Base-by-base conservation (phyloP, 2,329 filamentous ascomycete species). In the Talaromyces sp. region DNA sequence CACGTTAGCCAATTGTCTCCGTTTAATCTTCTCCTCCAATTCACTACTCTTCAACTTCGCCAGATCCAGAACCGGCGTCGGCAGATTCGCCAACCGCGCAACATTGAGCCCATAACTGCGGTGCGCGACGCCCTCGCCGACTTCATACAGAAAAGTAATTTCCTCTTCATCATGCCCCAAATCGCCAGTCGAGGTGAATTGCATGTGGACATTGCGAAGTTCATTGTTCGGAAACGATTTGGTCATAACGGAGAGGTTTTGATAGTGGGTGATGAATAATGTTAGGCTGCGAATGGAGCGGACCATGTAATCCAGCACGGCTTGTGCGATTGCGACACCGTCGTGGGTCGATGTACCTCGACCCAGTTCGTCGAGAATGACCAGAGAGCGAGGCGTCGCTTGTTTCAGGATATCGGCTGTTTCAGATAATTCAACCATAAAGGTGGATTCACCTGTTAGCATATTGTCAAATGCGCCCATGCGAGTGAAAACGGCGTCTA, bases 381-480 rank as follows among this genome's bases (percentile, higher is more conserved):
- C 88, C 6, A 99, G 82, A 45, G 85, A 90, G 46, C 90, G 85
- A 0, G 89, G 85, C 0, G 91, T 94, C 0, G 93, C 94, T 67
- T 90, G 84, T 69, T 94, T 93, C 22, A 99, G 81, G 65, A 99
- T 97, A 61, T 91, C 86, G 1, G 89, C 86, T 1, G 94, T 97
- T 73, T 99, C 94, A 36, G 87, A 91, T 2, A 99, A 84, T 71
- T 99, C 94, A 56, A 99, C 92, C 91, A 97, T 97, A 77, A 99
- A 99, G 11, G 94, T 99, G 22, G 85, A 89, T 75, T 99, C 94
- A 66, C 91, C 91, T 4, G 90, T 89, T 71, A 97, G 89, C 77
- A 99, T 90, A 70, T 97, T 97, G 75, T 99, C 94, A 65, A 89
- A 89, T 2, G 94, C 94, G 55, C 94, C 94, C 85, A 97, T 97